These are phyloP conservation scores for Aspergillus tamarii DNA, from an alignment of 2,329 filamentous ascomycete genomes.

Conservation along the genomic window DNA sequence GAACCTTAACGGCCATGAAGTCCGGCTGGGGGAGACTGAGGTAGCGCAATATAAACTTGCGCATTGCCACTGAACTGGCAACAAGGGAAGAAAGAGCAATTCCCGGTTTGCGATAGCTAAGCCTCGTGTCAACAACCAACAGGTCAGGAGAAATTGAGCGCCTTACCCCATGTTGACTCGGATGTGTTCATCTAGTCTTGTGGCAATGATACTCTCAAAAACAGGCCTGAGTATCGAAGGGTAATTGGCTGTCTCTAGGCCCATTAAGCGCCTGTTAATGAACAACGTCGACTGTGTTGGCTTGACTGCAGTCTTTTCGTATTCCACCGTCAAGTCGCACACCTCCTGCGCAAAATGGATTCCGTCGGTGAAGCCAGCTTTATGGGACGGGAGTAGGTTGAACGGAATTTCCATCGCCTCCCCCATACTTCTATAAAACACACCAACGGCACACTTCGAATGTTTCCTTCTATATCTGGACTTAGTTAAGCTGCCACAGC, in stretches of 20 bases:
- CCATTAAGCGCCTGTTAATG: neutral
- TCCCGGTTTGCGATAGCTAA: neutral
- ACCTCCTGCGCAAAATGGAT: constrained; percentile 14
- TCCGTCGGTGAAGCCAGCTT: constrained; percentile 12
- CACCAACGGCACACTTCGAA: constrained; percentile 61
- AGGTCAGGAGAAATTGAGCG: neutral
- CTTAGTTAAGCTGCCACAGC: no score
- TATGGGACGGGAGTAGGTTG: constrained; percentile 24
- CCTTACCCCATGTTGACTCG: constrained; percentile 21
- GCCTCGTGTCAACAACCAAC: neutral
- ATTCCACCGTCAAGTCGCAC: constrained; percentile 15
- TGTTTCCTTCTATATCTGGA: no score
- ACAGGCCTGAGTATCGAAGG: constrained; percentile 13
- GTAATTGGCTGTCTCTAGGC: neutral
- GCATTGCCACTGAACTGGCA: neutral
- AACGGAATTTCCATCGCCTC: constrained; percentile 66
- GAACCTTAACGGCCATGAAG: constrained; percentile 7
- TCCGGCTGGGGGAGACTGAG: constrained; percentile 10
- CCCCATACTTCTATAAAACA: constrained; percentile 66
- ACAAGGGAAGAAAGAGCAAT: neutral
- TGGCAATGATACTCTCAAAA: constrained; percentile 21
- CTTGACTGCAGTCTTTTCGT: constrained; percentile 19
- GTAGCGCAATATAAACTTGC: constrained; percentile 10
- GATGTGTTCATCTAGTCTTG: constrained; percentile 22
- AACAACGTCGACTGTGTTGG: constrained; percentile 6